Evolutionary conservation across 257 asterid species (phyloP).

Genomic region (Solanum ahanhuiri): DNA sequence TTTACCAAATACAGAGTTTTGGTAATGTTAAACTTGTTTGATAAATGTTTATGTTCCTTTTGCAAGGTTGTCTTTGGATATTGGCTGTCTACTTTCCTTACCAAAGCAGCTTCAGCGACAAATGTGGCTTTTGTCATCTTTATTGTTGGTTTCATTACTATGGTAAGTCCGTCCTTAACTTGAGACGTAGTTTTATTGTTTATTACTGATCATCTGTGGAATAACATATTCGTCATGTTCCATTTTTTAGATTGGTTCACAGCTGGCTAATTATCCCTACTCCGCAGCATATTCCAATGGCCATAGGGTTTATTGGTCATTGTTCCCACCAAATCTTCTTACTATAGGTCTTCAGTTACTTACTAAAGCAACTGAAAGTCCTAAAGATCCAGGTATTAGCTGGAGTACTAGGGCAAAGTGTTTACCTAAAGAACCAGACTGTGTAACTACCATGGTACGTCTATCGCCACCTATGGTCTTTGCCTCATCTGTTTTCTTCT

Average conservation of each 20-base stretch:
- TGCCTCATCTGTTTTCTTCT: neutral
- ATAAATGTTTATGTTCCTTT: neutral
- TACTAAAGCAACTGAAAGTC: conserved; percentile 69
- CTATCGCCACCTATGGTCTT: neutral
- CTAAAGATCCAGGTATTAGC: conserved; percentile 84
- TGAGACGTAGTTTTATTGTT: neutral
- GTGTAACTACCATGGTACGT: conserved; percentile 58
- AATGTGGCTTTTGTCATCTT: conserved; percentile 55
- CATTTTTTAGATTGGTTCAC: conserved; percentile 47
- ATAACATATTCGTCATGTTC: conserved; percentile 1
- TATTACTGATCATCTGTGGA: conserved; percentile 1
- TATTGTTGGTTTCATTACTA: conserved; percentile 64
- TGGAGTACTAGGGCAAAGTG: conserved; percentile 69
- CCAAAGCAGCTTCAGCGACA: conserved; percentile 69
- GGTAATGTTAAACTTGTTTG: neutral
- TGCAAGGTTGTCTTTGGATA: conserved; percentile 69
- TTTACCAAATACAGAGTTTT: neutral
- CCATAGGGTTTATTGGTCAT: conserved; percentile 51
- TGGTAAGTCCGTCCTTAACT: conserved; percentile 35
- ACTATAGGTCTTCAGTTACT: conserved; percentile 63
- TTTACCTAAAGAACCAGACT: conserved; percentile 55
- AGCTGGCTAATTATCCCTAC: conserved; percentile 62
- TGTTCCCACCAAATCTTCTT: conserved; percentile 88
- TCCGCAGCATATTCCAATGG: conserved; percentile 19
- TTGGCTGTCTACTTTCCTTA: conserved; percentile 62